phyloP scores from a whole-genome alignment of 306 rosid species.

The Aeschynomene evenia region DNA sequence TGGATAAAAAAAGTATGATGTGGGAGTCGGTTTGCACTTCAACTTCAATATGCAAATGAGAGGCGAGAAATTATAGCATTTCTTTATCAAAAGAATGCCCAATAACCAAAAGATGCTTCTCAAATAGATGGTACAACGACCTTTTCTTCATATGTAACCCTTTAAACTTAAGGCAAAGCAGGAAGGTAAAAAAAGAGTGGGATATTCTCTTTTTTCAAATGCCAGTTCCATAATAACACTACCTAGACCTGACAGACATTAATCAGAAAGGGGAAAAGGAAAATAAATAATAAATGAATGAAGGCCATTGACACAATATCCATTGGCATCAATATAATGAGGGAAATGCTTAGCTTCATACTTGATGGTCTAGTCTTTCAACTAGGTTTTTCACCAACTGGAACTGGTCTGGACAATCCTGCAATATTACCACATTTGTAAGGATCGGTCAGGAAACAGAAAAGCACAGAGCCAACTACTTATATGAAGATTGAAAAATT shows the following conservation, averaged over 20 bases:
- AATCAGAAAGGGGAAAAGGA: constrained; percentile 22
- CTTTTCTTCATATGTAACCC: constrained; percentile 1
- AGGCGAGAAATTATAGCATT: neutral
- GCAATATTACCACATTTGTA: constrained; percentile 37
- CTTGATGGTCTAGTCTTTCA: constrained; percentile 75
- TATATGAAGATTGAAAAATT: constrained; percentile 7
- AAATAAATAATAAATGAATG: neutral
- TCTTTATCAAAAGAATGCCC: constrained; percentile 20
- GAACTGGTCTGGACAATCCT: constrained; percentile 77
- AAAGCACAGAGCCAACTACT: neutral
- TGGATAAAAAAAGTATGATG: neutral
- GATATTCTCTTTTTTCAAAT: neutral
- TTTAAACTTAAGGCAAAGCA: neutral
- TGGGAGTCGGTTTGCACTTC: neutral
- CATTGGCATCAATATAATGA: constrained; percentile 19
- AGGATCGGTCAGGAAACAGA: neutral
- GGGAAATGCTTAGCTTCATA: constrained; percentile 50
- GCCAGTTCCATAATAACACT: neutral
- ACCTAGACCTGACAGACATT: constrained; percentile 12
- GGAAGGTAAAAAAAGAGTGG: constrained; percentile 4
- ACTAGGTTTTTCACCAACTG: constrained; percentile 63
- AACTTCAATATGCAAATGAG: neutral
- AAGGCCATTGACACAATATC: neutral
- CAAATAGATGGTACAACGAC: neutral
- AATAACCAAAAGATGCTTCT: constrained; percentile 5